Evolutionary conservation across 2,329 filamentous ascomycete species (phyloP).

Genomic region (Corinectria fuckeliana): DNA sequence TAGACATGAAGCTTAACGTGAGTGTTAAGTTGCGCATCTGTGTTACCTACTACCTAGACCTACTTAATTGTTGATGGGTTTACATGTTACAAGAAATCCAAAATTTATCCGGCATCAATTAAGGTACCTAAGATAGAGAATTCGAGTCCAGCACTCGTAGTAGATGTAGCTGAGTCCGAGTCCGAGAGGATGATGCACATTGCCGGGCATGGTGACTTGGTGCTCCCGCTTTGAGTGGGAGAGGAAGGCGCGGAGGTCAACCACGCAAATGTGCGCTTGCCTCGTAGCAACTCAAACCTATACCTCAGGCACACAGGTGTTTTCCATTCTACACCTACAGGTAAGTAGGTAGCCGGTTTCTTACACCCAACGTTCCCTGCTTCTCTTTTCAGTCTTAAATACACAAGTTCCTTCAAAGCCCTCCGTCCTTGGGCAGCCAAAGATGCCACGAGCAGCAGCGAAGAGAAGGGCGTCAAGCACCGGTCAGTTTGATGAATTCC

Average conservation of each 20-base stretch:
- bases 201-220: background rate
- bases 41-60: background rate
- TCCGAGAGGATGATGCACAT: background rate
- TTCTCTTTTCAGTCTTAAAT: background rate
- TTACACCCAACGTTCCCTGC: background rate
- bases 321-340: too few relatives aligned
- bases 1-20: too few relatives aligned
- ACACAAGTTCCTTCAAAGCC: background rate
- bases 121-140: too few relatives aligned
- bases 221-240: conserved; percentile 11
- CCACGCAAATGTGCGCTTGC: background rate
- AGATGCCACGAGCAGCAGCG: conserved; percentile 38
- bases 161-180: background rate
- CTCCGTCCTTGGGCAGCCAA: background rate
- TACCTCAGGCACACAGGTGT: conserved; percentile 4
- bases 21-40: too few relatives aligned
- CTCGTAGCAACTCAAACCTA: background rate
- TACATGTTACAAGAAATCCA: background rate
- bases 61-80: background rate
- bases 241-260: conserved; percentile 13
- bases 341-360: too few relatives aligned
- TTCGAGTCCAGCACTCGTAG: background rate
- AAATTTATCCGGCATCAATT: background rate
- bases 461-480: conserved; percentile 35
- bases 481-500: conserved; percentile 20